Base-by-base conservation (phyloP, 768 basidiomycete genomes). In the Mycena rosella region DNA sequence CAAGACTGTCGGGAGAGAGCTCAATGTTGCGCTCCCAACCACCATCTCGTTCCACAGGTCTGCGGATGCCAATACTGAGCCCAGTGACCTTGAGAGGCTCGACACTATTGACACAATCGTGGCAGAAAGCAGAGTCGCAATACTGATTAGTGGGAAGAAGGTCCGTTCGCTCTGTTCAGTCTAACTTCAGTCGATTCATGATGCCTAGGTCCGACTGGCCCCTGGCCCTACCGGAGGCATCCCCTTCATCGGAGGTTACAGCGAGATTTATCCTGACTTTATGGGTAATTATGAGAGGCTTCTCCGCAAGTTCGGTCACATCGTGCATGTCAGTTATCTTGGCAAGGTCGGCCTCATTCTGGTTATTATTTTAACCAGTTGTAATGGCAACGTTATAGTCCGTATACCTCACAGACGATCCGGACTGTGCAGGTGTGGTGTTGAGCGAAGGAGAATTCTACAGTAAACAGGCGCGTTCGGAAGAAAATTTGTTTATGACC, bases 71-170 rank as follows among this genome's bases (percentile, higher is more conserved):
- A 24, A 48, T 14, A 14, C 47, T 13, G 20, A 11, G 5, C 24
- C 47, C 7, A 26, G 47, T 13, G 47, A 48, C 14, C 47, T 48
- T 5, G 13, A 48, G 3, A 20, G 15, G 0, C n/a, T 42, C 2
- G 68, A 69, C 9, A 65, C 59, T 3, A 38, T 34, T 24, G 51
- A 64, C 11, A 51, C 58, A 24, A 44, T 69, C 14, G 18, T 60
- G 9, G 29, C 2, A 18, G 63, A 60, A 30, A 6, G 48, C 2
- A 52, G 44, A 1, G 59, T 69, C 14, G 51, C 68, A 14, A 20
- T 69, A n/a, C 63, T 69, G 10, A 34, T 69, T 26, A 65, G 68
- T 34, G 53, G 63, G 34, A 69, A 69, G 48, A 69, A 69, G 68
- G 64, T 69, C 20, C 63, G 59, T 34, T 34, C 32, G 32, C 6